Percentiles rank a stretch among this genome's conserved stretches.
Evolutionary conservation across 768 basidiomycete genomes (phyloP).

Genomic region (Clavulina sp.): DNA sequence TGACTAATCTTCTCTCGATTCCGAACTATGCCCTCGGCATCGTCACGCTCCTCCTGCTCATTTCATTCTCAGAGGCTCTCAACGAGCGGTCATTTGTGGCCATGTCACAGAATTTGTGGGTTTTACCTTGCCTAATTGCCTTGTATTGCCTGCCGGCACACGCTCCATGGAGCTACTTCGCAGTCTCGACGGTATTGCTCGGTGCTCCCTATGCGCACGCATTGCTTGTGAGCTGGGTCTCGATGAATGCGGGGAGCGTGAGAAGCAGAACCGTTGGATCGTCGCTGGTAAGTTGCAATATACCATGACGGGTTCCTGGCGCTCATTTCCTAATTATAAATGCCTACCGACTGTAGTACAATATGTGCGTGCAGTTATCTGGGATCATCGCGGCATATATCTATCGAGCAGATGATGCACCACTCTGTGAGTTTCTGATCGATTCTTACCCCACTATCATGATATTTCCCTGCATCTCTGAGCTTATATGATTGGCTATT

Average conservation of each 20-base stretch:
- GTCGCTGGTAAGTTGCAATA: conserved; percentile 27
- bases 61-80: conserved; percentile 37
- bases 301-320: conserved; percentile 49
- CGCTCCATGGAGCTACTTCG: conserved; percentile 6
- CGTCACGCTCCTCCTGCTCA: conserved; percentile 16
- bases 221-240: conserved; percentile 33
- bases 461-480: conserved; percentile 20
- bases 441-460: background rate
- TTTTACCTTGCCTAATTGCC: conserved; percentile 39
- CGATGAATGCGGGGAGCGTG: conserved; percentile 43
- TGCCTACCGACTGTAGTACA: background rate
- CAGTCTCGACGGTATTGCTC: conserved; percentile 2
- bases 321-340: conserved; percentile 2
- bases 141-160: conserved; percentile 21
- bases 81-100: conserved; percentile 39
- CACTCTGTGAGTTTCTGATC: conserved; percentile 15
- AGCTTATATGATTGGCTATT: conserved; percentile 14
- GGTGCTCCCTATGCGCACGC: conserved; percentile 10
- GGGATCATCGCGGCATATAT: conserved; percentile 37
- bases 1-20: conserved; percentile 44
- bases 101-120: conserved; percentile 41
- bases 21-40: conserved; percentile 39
- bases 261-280: conserved; percentile 30
- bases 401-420: conserved; percentile 36
- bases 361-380: background rate